Evolutionary conservation across 495 filamentous ascomycete species (phyloP).

Genomic region (Xylaria bambusicola): DNA sequence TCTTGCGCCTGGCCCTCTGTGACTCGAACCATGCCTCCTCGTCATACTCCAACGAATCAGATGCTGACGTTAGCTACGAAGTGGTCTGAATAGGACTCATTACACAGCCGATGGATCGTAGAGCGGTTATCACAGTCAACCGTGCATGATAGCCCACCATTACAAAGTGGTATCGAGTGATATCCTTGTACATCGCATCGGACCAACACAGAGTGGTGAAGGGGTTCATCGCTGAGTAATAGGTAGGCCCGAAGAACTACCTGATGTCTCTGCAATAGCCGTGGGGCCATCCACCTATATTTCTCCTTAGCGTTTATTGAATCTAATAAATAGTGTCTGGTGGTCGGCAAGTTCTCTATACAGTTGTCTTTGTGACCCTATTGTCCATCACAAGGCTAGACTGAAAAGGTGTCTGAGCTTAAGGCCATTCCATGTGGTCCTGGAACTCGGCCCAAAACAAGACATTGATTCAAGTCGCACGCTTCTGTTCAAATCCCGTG

Average conservation of each 20-base stretch:
- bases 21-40: slow-evolving; percentile 16
- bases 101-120: slow-evolving; percentile 6
- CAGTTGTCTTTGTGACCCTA: background rate
- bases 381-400: slow-evolving; percentile 9
- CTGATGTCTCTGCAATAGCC: background rate
- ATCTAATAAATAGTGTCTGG: slow-evolving; percentile 7
- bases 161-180: slow-evolving; percentile 7
- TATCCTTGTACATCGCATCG: slow-evolving; percentile 3
- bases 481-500: slow-evolving; percentile 7
- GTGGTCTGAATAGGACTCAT: slow-evolving; percentile 9
- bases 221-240: slow-evolving; percentile 12
- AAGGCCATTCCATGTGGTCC: background rate
- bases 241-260: background rate
- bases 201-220: slow-evolving; percentile 3
- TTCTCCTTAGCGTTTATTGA: slow-evolving; percentile 3
- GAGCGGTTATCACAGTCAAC: slow-evolving; percentile 15
- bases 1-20: slow-evolving; percentile 15
- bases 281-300: background rate
- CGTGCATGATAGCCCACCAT: slow-evolving; percentile 16
- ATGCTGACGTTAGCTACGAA: slow-evolving; percentile 15
- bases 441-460: slow-evolving; percentile 3
- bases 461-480: background rate
- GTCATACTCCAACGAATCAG: slow-evolving; percentile 13
- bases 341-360: background rate
- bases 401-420: background rate